These are phyloP conservation scores for Podospora appendiculata DNA, from an alignment of 495 filamentous ascomycete species.

Conservation along the genomic window DNA sequence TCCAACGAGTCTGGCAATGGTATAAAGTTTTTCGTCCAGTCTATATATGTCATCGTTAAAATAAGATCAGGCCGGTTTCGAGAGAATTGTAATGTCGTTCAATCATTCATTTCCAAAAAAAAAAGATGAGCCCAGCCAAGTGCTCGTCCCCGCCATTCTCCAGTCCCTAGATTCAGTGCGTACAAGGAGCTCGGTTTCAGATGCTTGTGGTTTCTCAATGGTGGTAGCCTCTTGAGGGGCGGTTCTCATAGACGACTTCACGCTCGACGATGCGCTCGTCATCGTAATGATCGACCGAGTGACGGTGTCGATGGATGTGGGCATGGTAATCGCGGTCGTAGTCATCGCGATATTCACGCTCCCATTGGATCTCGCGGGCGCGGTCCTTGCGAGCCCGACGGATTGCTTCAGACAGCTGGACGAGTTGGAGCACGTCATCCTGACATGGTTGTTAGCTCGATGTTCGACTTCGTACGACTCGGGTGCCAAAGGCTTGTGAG, in stretches of 20 bases:
- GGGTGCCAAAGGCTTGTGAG: too few species aligned
- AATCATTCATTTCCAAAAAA: too few species aligned
- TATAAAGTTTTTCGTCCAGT: too few species aligned
- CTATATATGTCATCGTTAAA: too few species aligned
- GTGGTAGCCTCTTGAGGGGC: conserved; percentile 24
- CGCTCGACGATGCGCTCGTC: conserved; percentile 53
- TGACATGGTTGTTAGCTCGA: conserved; percentile 32
- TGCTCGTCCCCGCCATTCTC: too few species aligned
- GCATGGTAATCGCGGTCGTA: conserved; percentile 48
- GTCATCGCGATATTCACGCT: conserved; percentile 56
- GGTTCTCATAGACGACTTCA: conserved; percentile 47
- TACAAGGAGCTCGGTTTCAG: too few species aligned
- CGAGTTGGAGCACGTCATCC: conserved; percentile 82
- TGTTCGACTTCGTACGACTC: conserved; percentile 1
- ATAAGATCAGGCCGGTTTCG: too few species aligned
- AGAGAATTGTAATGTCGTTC: too few species aligned
- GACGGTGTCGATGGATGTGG: conserved; percentile 21
- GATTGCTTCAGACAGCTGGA: conserved; percentile 75
- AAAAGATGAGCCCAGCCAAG: too few species aligned
- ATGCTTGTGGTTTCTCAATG: background rate
- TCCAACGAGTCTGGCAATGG: too few species aligned
- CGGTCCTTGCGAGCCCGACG: conserved; percentile 66
- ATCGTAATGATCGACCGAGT: conserved; percentile 30
- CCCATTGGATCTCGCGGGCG: conserved; percentile 73
- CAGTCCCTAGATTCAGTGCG: too few species aligned